Evolutionary conservation across 225 moss, liverwort and hornwort species (phyloP), one percentile per base, ranked within the genome.

Genomic region (Ulota crispa): DNA sequence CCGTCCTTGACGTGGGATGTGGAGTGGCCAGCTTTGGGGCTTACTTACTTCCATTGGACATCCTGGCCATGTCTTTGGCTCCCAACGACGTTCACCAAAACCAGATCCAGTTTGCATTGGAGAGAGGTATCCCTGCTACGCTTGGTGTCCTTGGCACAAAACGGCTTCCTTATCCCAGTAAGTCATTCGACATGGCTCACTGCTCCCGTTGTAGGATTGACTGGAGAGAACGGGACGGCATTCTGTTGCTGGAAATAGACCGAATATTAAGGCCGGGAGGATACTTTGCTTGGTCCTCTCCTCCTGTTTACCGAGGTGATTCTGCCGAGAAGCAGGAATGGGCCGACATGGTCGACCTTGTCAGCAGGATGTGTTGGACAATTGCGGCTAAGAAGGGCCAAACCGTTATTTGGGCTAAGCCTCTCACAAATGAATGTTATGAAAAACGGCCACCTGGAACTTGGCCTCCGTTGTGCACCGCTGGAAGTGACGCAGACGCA

Each of bases 1-100:
- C 94, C 69, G 93, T 92, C 28, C 88, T 96, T 56, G 96, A 96
- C 78, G 93, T 96, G 34, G 96, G 96, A 31, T 96, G 96, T 83
- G 96, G 96, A 31, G 96, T 96, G 72, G 96, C 96, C 26, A 96
- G 94, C 70, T 96, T 96, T 85, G 93, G 96, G 47, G 96, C 96
- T 20, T 96, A 91, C 73, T 78, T 96, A 42, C 89, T 96, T 59
- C 91, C 93, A 62, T 77, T 91, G 42, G 87, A 93, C 86, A 88
- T 96, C 60, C 70, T 94, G 66, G 93, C 96, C 60, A 94, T 96
- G 94, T 96, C 96, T 64, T 75, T 96, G 70, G 96, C 96, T 24
- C 96, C 96, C 3, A 96, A 96, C 62, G 96, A 96, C 78, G 96
- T 94, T 27, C 96, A 96, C 77, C 85, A 88, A 65, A 96, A 93